Evolutionary conservation across 2,329 filamentous ascomycete species (phyloP), one percentile per base, ranked within the genome.

Genomic region (Plenodomus biglobosus): DNA sequence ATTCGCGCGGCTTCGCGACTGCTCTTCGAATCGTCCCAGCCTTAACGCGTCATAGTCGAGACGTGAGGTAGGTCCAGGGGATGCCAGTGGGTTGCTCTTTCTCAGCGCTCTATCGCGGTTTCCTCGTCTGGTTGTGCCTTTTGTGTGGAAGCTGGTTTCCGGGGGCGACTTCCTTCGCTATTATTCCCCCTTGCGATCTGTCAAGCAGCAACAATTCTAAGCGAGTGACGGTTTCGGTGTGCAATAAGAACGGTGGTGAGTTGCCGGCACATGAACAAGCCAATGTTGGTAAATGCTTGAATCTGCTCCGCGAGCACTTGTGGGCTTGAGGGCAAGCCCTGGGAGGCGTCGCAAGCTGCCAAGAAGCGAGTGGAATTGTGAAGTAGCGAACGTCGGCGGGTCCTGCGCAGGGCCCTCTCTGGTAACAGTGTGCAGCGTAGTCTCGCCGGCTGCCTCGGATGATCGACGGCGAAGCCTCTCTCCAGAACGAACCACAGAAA

Each of bases 341-440:
- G n/a, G n/a, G n/a, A n/a, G 38, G 53, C 55, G 42, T 46, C 50
- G 55, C 55, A 62, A 58, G 52, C 50, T 54, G 57, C 59, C 59
- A 61, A 60, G 59, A 39, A 35, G 45, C 48, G 51, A 53, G 40
- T 43, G 52, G 42, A 52, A 38, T 51, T 38, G 36, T 48, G 32
- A 45, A 52, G 46, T 51, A 54, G 53, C 48, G 50, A 53, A 44
- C 52, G 56, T 55, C 54, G 35, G 32, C 22, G 22, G 22, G 46
- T 42, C 39, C 50, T 42, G 43, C 37, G 38, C 50, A 45, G 34
- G 48, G 41, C 38, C 41, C 47, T 38, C 36, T 19, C 42, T 15
- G 39, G 21, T 30, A 32, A 6, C 18, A 22, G 40, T 15, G 30
- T 20, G 30, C 30, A 18, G 30, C 17, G n/a, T 19, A 22, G 27